These are phyloP conservation scores for Cephalotrichum gorgonifer DNA, from an alignment of 2,329 filamentous ascomycete species.

Conservation along the genomic window DNA sequence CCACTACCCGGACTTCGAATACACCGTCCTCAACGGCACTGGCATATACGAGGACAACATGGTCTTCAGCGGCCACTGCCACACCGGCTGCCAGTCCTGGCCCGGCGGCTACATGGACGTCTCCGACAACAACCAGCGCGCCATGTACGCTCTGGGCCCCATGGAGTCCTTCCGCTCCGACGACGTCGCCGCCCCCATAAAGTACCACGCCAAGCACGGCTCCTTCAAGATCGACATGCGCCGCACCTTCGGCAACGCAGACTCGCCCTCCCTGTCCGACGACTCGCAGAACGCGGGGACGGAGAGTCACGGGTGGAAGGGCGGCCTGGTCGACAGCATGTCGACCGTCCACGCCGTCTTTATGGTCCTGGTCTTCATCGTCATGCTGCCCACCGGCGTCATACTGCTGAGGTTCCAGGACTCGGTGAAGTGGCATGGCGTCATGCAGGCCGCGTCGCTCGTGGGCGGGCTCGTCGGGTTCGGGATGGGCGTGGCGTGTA, in stretches of 20 bases:
- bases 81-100: slow-evolving; percentile 40
- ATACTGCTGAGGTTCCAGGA: slow-evolving; percentile 40
- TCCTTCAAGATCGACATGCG: slow-evolving; percentile 45
- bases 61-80: slow-evolving; percentile 41
- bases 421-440: slow-evolving; percentile 42
- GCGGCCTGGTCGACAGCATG: slow-evolving; percentile 24
- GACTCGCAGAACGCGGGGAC: slow-evolving; percentile 24
- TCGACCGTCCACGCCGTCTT: slow-evolving; percentile 34
- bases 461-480: slow-evolving; percentile 37
- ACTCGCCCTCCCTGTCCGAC: slow-evolving; percentile 27
- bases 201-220: slow-evolving; percentile 43
- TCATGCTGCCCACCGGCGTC: slow-evolving; percentile 45
- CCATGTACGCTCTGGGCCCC: slow-evolving; percentile 47
- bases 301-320: slow-evolving; percentile 17
- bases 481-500: slow-evolving; percentile 40
- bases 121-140: slow-evolving; percentile 32
- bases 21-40: slow-evolving; percentile 34
- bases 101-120: slow-evolving; percentile 36
- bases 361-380: slow-evolving; percentile 46
- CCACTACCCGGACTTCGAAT: slow-evolving; percentile 30
- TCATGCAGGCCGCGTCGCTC: slow-evolving; percentile 40
- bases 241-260: slow-evolving; percentile 33
- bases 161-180: slow-evolving; percentile 31
- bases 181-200: slow-evolving; percentile 30
- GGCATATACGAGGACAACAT: slow-evolving; percentile 34